These are phyloP conservation scores for Fusarium solani-melongenae DNA, from an alignment of 2,329 filamentous ascomycete genomes.

Conservation along the genomic window DNA sequence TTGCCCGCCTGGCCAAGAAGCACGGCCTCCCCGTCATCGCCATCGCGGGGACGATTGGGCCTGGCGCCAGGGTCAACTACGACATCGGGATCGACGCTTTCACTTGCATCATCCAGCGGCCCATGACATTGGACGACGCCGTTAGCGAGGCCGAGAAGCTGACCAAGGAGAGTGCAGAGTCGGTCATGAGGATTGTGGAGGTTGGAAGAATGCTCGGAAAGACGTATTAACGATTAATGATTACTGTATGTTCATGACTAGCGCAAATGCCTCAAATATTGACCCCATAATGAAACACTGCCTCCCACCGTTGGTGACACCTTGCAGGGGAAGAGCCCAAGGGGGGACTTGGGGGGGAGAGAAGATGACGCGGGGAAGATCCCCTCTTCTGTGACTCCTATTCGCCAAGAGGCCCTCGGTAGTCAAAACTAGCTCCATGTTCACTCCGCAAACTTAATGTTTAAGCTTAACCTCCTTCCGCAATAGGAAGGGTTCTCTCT, in stretches of 20 bases:
- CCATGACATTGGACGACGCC: constrained; percentile 47
- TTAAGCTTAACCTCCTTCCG: constrained; percentile 24
- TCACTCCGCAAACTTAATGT: constrained; percentile 5
- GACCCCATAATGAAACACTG: background rate
- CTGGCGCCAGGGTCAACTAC: constrained; percentile 48
- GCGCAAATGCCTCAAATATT: constrained; percentile 3
- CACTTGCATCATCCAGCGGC: constrained; percentile 48
- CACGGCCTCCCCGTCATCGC: constrained; percentile 58
- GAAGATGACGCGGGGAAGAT: constrained; percentile 3
- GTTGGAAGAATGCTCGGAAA: constrained; percentile 45
- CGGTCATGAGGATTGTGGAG: constrained; percentile 48
- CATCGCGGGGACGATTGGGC: constrained; percentile 52
- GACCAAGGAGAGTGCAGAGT: constrained; percentile 48
- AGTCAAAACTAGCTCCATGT: background rate
- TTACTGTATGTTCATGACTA: constrained; percentile 3
- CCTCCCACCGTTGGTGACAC: background rate
- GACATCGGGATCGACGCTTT: constrained; percentile 49
- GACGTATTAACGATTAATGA: constrained; percentile 4
- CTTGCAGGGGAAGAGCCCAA: background rate
- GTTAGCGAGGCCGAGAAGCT: constrained; percentile 45
- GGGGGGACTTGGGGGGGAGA: background rate
- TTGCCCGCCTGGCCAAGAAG: constrained; percentile 59
- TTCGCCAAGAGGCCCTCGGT: background rate
- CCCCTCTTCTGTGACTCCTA: background rate
- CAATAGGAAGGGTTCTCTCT: constrained; percentile 4